Evolutionary conservation across 768 basidiomycete genomes (phyloP).

Genomic region (Leccinum sublutescens): DNA sequence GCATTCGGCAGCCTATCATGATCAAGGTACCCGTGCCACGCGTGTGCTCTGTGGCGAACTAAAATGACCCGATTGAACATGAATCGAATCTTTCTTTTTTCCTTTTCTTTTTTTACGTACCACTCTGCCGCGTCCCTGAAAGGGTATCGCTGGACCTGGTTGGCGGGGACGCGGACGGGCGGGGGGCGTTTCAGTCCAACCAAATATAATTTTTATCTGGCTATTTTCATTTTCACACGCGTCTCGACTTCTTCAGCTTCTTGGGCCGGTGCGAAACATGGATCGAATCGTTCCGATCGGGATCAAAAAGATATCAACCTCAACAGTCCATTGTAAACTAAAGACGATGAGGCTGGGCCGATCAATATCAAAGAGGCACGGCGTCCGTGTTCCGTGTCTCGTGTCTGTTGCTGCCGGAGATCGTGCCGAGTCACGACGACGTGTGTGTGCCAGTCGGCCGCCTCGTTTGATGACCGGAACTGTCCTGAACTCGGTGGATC

Average conservation of each 20-base stretch:
- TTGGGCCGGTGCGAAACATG: neutral
- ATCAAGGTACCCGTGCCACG: slow-evolving; percentile 5
- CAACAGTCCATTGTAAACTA: neutral
- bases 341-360: neutral
- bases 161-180: neutral
- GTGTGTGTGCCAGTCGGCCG: neutral
- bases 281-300: neutral
- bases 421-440: neutral
- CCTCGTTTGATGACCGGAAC: neutral
- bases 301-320: neutral
- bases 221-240: neutral
- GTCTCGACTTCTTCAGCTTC: neutral
- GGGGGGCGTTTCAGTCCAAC: neutral
- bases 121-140: neutral
- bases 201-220: neutral
- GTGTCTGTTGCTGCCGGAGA: neutral
- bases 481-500: neutral
- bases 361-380: neutral
- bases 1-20: neutral
- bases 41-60: neutral
- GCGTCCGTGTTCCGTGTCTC: neutral
- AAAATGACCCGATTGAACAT: neutral
- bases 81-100: neutral
- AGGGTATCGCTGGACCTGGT: neutral
- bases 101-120: neutral